These are phyloP conservation scores for Ogataea pini DNA, from an alignment of 805 yeast species.

Conservation along the genomic window DNA sequence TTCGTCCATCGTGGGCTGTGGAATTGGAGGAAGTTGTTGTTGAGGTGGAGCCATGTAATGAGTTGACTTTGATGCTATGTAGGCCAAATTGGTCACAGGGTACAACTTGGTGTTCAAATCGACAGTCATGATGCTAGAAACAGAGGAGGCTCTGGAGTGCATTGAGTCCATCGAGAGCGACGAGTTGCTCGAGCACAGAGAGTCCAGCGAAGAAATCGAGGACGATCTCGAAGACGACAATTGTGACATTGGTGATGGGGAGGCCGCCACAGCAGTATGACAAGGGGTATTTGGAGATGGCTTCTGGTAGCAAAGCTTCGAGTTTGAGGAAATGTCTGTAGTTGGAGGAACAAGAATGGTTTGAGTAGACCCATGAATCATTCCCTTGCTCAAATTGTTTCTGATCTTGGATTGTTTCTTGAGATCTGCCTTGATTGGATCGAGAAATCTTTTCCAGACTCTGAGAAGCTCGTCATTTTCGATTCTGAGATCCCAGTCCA, in stretches of 20 bases:
- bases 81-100: slow-evolving; percentile 11
- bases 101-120: slow-evolving; percentile 14
- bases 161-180: slow-evolving; percentile 16
- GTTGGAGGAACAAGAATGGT: slow-evolving; percentile 23
- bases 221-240: slow-evolving; percentile 22
- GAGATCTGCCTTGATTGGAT: slow-evolving; percentile 47
- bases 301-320: slow-evolving; percentile 5
- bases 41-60: slow-evolving; percentile 1
- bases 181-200: slow-evolving; percentile 16
- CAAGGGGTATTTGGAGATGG: neutral
- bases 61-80: neutral
- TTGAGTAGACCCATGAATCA: slow-evolving; percentile 33
- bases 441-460: slow-evolving; percentile 47
- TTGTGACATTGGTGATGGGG: slow-evolving; percentile 4
- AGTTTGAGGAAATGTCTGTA: slow-evolving; percentile 1
- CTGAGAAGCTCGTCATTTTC: slow-evolving; percentile 44
- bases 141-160: slow-evolving; percentile 36
- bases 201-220: slow-evolving; percentile 23
- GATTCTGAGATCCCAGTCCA: slow-evolving; percentile 69
- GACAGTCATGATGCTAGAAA: slow-evolving; percentile 26
- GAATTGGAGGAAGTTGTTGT: slow-evolving; percentile 8
- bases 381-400: slow-evolving; percentile 30
- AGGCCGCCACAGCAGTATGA: neutral
- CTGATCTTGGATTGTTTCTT: slow-evolving; percentile 35
- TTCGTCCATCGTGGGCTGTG: slow-evolving; percentile 18